phyloP scores from a whole-genome alignment of 2,329 filamentous ascomycete genomes.

The Dendrostoma leiphaemia region DNA sequence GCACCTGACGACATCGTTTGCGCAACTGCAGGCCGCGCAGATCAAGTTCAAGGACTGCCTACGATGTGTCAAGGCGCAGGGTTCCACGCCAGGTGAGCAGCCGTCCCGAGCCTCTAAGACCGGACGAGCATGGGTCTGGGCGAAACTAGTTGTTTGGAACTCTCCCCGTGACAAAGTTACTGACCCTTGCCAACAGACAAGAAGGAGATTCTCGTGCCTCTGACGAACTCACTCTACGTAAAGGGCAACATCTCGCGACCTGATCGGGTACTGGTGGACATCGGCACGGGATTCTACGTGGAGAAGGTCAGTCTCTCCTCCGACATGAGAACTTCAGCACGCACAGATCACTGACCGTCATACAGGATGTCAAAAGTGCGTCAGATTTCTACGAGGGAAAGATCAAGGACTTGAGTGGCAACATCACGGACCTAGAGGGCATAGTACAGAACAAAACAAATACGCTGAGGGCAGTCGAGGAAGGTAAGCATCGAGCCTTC shows the following conservation, averaged over 20 bases:
- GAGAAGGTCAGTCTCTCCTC: conserved; percentile 67
- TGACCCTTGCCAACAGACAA: conserved; percentile 26
- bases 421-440: conserved; percentile 54
- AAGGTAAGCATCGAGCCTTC: conserved; percentile 64
- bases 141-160: neutral
- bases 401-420: conserved; percentile 50
- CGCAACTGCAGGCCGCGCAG: conserved; percentile 86
- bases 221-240: conserved; percentile 94
- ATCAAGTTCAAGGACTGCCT: conserved; percentile 90
- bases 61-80: conserved; percentile 60
- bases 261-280: conserved; percentile 81
- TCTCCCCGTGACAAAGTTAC: neutral
- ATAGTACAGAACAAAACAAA: conserved; percentile 71
- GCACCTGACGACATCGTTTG: conserved; percentile 86
- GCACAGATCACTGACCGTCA: neutral
- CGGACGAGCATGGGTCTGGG: too few relatives aligned
- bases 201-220: conserved; percentile 77
- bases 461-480: conserved; percentile 84
- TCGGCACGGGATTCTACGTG: conserved; percentile 91
- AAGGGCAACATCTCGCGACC: conserved; percentile 74
- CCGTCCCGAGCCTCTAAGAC: too few relatives aligned
- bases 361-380: conserved; percentile 52
- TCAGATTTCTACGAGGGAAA: conserved; percentile 57
- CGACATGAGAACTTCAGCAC: too few relatives aligned
- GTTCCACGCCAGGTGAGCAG: conserved; percentile 20